Base-by-base conservation (phyloP, 768 basidiomycete species). In the Suillus fuscotomentosus region DNA sequence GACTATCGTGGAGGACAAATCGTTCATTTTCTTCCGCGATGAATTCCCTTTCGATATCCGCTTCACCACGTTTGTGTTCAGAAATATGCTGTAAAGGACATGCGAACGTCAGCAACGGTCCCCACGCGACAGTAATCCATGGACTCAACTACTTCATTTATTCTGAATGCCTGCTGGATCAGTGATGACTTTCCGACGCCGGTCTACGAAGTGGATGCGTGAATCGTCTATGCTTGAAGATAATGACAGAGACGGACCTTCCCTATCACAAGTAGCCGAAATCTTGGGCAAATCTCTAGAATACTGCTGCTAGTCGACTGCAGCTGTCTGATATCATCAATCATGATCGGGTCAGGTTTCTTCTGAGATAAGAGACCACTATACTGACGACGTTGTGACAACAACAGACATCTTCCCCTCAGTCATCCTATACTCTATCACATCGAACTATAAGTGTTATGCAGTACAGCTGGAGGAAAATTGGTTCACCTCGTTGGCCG, bases 1-100 rank as follows among this genome's bases (percentile, higher is more conserved):
- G 36, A 47, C 68, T 69, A 56, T 69, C 65, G 39, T 69, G 68
- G 14, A 69, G 68, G 39, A 69, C 68, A 42, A 69, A 60, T n/a
- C 57, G 61, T 14, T 42, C 50, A 47, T 69, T 69, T 39, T 69
- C 53, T 54, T 42, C 38, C 14, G 68, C 61, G 13, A 63, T 53
- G n/a, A 69, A 60, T 38, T 69, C 68, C 22, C 4, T 45, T 17
- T 69, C 45, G 41, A 69, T 69, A 43, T 62, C 43, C 10, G 60
- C 68, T 63, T 66, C 22, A 11, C 68, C 69, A 22, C 54, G 64
- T 8, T n/a, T 54, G 13, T 50, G 36, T 42, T 45, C 43, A 31
- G 41, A 62, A 31, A 65, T 42, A 41, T 50, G 38, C 51, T 65
- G 36, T n/a, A 50, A 50, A 50, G 24, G 31, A 42, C 3, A 31